Evolutionary conservation across 163 green algal species (phyloP), one percentile per base, ranked within the genome.

Genomic region (Trebouxia gelatinosa): DNA sequence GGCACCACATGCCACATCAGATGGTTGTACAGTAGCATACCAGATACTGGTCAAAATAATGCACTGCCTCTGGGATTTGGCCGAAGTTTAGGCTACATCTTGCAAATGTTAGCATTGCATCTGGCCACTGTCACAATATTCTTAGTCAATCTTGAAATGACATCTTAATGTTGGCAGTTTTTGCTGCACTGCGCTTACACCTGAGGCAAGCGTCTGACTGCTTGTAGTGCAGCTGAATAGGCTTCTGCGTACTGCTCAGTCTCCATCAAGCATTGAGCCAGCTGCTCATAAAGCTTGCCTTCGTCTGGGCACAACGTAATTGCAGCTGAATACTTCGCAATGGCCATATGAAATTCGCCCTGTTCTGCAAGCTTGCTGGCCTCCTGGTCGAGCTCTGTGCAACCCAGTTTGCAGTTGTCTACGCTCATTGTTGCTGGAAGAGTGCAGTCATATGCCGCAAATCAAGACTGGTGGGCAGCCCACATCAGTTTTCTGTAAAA

Each of bases 21-120:
- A n/a, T n/a, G n/a, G n/a, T n/a, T n/a, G n/a, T n/a, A n/a, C n/a
- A n/a, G n/a, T n/a, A 54, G n/a, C 9, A 1, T 51, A 71, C 62
- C 62, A 72, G 21, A 28, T 72, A 72, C 16, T 31, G 64, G 6
- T 2, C 21, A 54, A 50, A 76, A 5, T 29, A 29, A 3, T 43
- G 16, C 11, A 6, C 16, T 34, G 68, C 68, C 32, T 62, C 28
- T 62, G 40, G 9, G 3, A 76, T 13, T 5, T 54, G 43, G 13
- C 68, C 68, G 43, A 17, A 43, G 23, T 43, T 76, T 3, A 76
- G 40, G n/a, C 40, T 61, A 38, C 68, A 76, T 62, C 68, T 59
- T 31, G 68, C 68, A 37, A 76, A 40, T 2, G 68, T 76, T 29
- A 76, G 43, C 26, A 39, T 5, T 21, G 40, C 68, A 19, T 38